Evolutionary conservation across 257 asterid species (phyloP).

Genomic region (Solanum pinnatisectum): DNA sequence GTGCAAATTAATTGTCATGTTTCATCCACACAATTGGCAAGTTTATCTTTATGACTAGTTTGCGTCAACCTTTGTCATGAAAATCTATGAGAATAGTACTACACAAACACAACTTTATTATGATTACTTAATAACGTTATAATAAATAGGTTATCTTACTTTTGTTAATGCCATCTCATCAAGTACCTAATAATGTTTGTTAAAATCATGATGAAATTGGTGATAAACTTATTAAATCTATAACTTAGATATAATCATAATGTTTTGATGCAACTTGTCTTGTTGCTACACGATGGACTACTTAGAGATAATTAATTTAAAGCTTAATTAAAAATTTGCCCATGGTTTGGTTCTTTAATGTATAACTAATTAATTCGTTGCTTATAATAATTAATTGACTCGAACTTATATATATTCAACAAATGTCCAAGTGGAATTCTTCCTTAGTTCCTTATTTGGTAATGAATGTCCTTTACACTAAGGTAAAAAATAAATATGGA

Average conservation of each 20-base stretch:
- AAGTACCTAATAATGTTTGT: conserved; percentile 6
- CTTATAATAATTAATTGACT: not conserved
- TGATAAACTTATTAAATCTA: not conserved
- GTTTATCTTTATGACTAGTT: not conserved
- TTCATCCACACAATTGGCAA: not conserved
- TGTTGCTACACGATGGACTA: not conserved
- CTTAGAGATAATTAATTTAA: not conserved
- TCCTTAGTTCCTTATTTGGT: conserved; percentile 37
- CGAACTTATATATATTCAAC: not conserved
- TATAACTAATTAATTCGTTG: not conserved
- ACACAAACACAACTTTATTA: not conserved
- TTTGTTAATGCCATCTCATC: not conserved
- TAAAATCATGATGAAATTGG: not conserved
- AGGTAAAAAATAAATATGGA: not conserved
- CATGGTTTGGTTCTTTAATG: not conserved
- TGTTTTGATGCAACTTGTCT: conserved; percentile 3
- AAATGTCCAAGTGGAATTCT: conserved; percentile 20
- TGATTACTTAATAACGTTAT: not conserved
- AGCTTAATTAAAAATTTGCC: not conserved
- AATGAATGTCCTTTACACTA: conserved; percentile 7
- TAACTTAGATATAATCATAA: conserved; percentile 5
- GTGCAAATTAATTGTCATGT: not conserved
- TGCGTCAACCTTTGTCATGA: conserved; percentile 1
- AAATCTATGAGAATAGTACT: not conserved
- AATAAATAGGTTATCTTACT: not conserved